Evolutionary conservation across 139 green algal species (phyloP), one percentile per base, ranked within the genome.

Genomic region (Zygnema circumcarinatum): DNA sequence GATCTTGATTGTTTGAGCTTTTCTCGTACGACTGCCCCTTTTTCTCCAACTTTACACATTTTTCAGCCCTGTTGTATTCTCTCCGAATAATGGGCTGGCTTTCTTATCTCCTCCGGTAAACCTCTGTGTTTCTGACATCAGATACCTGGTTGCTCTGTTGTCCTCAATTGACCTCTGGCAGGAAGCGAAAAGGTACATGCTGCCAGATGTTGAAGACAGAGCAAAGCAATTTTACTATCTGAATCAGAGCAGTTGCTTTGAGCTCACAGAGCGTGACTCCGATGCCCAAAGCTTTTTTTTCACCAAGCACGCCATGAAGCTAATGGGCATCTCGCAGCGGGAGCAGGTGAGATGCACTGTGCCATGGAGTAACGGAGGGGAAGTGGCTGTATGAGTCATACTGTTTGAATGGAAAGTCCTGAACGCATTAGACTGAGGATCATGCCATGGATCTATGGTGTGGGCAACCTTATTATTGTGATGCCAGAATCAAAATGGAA

Each of bases 221-320:
- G 78, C 40, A 78, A 89, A 56, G 36, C 33, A 87, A 25, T 91
- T 76, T 67, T 84, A 94, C 74, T 98, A 98, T 91, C 94, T 99
- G 11, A 96, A 95, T 84, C 94, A 96, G 89, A 94, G 81, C 85
- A 95, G 84, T 32, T 99, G 97, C 94, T 97, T 93, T 86, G 90
- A 96, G 29, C 92, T 99, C 52, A 79, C 94, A 21, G 94, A 95
- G 1, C 92, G 91, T 35, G 42, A 86, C 62, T 86, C 98, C 89
- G 95, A 95, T 20, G 94, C 95, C 21, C 94, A 96, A 29, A 87
- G 89, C 69, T 94, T 90, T 79, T 79, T 22, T 92, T 86, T 88
- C 72, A 98, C 96, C 22, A 88, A 95, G 3, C 89, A 92, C 32
- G 96, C 97, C 35, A 99, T 99, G 97, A 92, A 92, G 20, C 87